Conservation (phyloP, 139 green algal species). For the Astrephomene gubernaculifera region DNA sequence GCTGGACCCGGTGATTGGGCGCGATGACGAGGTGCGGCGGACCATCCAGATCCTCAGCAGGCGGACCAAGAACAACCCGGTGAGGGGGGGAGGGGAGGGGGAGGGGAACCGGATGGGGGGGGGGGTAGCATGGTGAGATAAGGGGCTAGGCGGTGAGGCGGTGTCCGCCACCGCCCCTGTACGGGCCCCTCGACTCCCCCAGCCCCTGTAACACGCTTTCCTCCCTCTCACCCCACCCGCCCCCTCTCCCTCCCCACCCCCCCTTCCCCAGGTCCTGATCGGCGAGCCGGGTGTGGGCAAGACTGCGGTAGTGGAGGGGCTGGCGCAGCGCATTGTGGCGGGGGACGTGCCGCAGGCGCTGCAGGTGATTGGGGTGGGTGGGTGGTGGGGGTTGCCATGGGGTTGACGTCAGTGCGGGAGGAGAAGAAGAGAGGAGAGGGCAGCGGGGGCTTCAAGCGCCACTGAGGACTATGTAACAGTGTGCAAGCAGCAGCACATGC, state of each 20-base stretch:
- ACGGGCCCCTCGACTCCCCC: background rate
- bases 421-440: too few relatives aligned
- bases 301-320: conserved; percentile 92
- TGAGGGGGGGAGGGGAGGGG: conserved; percentile 45
- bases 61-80: conserved; percentile 98
- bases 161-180: too few relatives aligned
- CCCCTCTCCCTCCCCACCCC: too few relatives aligned
- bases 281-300: conserved; percentile 91
- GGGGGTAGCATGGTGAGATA: too few relatives aligned
- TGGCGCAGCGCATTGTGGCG: conserved; percentile 96
- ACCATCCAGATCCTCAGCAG: conserved; percentile 92
- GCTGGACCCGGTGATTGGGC: conserved; percentile 90
- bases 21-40: conserved; percentile 81
- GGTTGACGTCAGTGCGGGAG: too few relatives aligned
- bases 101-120: background rate
- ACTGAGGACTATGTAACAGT: too few relatives aligned
- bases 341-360: conserved; percentile 93
- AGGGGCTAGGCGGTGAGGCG: too few relatives aligned
- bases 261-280: conserved; percentile 86
- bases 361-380: conserved; percentile 49
- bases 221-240: background rate
- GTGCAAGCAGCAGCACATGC: too few relatives aligned
- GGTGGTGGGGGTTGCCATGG: background rate
- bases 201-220: background rate
- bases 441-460: too few relatives aligned